phyloP scores from a whole-genome alignment of 768 basidiomycete genomes.

The Sporobolomyces phaffii region DNA sequence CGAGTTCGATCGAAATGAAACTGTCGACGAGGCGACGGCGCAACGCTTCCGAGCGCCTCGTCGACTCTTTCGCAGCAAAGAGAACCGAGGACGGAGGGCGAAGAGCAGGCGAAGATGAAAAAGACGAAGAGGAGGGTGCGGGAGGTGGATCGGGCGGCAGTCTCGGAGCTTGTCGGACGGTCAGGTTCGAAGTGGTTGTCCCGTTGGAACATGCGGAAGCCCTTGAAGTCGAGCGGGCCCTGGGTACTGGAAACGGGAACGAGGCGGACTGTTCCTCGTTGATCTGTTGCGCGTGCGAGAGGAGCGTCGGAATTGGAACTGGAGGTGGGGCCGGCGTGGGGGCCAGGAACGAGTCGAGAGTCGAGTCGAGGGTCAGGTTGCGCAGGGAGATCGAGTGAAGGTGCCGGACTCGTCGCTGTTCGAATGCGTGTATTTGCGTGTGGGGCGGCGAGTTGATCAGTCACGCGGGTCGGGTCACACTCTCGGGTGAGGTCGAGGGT shows the following conservation, averaged over 20 bases:
- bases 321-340: neutral
- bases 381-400: constrained; percentile 19
- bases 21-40: constrained; percentile 11
- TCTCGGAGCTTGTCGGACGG: constrained; percentile 16
- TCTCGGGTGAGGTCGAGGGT: no score
- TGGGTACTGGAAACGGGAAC: neutral
- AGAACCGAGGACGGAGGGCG: no score
- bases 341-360: neutral
- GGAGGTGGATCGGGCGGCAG: neutral
- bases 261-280: neutral
- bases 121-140: neutral
- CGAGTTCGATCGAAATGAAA: constrained; percentile 30
- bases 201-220: constrained; percentile 7
- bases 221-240: constrained; percentile 14
- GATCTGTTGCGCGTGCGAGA: neutral
- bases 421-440: no score
- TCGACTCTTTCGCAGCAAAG: constrained; percentile 10
- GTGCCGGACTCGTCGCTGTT: constrained; percentile 33
- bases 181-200: constrained; percentile 10
- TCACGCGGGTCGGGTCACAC: no score
- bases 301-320: constrained; percentile 7
- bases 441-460: no score
- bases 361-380: constrained; percentile 20
- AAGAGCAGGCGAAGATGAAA: no score
- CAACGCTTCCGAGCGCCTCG: constrained; percentile 7